Percentiles rank a stretch among this genome's conserved stretches.
Evolutionary conservation across 768 basidiomycete species (phyloP).

Genomic region (Daedaleopsis sinensis): DNA sequence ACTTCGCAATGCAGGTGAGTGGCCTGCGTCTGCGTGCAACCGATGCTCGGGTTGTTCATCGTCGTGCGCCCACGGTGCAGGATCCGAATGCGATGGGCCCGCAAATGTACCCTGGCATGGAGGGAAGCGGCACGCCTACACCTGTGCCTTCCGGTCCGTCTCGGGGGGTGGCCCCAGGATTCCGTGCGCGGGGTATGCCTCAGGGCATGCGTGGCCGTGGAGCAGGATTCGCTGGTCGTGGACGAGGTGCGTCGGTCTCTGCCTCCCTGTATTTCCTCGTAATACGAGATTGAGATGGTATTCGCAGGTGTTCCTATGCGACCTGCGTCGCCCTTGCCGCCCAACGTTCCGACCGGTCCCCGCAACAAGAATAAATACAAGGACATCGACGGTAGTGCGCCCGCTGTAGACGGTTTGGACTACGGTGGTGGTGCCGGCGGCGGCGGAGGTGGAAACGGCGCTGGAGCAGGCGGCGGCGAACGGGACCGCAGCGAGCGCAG

Average conservation of each 20-base stretch:
- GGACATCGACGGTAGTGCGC: slow-evolving; percentile 83
- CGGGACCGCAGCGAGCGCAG: slow-evolving; percentile 3
- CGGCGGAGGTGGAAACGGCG: slow-evolving; percentile 7
- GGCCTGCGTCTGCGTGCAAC: not conserved
- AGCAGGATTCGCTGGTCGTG: slow-evolving; percentile 44
- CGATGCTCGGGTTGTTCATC: not conserved
- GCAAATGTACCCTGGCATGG: slow-evolving; percentile 71
- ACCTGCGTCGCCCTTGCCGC: slow-evolving; percentile 83
- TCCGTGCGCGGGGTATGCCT: slow-evolving; percentile 47
- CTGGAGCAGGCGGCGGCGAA: slow-evolving; percentile 26
- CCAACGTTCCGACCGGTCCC: slow-evolving; percentile 86
- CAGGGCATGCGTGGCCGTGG: slow-evolving; percentile 45
- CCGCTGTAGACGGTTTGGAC: slow-evolving; percentile 87
- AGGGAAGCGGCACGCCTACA: slow-evolving; percentile 51
- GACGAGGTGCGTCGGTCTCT: slow-evolving; percentile 40
- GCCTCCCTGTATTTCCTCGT: not conserved
- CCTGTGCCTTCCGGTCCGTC: slow-evolving; percentile 33
- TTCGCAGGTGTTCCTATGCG: slow-evolving; percentile 55
- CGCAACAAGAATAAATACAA: slow-evolving; percentile 90
- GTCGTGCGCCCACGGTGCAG: slow-evolving; percentile 36
- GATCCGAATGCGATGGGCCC: slow-evolving; percentile 64
- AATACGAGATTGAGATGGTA: not conserved
- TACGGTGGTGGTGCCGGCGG: slow-evolving; percentile 60
- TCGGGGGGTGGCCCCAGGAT: slow-evolving; percentile 40
- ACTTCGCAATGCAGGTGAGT: slow-evolving; percentile 77